A percentile compares a stretch with the other conserved stretches of the same genome.
These are phyloP conservation scores for Solanum dulcamara DNA, from an alignment of 257 asterid genomes.

Conservation along the genomic window DNA sequence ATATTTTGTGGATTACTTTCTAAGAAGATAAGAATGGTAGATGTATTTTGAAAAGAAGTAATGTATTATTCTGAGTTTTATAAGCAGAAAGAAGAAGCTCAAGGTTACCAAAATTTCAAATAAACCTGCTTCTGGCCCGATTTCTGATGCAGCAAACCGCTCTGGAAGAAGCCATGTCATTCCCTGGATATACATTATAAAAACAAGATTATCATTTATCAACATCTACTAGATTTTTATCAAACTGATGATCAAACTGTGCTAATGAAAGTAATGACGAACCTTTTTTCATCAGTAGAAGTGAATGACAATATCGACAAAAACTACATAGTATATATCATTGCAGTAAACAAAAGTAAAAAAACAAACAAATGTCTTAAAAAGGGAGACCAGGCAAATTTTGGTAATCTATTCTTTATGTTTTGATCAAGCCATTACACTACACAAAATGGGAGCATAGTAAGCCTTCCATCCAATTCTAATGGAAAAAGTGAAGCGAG, in stretches of 20 bases:
- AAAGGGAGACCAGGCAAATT: not conserved
- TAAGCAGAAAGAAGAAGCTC: slow-evolving; percentile 51
- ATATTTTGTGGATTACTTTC: not conserved
- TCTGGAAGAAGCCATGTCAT: slow-evolving; percentile 98
- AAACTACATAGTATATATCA: not conserved
- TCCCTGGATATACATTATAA: slow-evolving; percentile 45
- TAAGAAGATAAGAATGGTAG: not conserved
- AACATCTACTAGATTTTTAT: not conserved
- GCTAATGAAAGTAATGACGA: not conserved
- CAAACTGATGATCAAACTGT: not conserved
- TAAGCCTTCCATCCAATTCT: not conserved
- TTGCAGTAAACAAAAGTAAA: not conserved
- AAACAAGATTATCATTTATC: not conserved
- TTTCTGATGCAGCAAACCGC: slow-evolving; percentile 92
- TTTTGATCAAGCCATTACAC: not conserved
- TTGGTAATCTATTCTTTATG: not conserved
- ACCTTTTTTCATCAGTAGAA: not conserved
- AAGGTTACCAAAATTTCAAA: slow-evolving; percentile 89
- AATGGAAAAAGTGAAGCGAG: not conserved
- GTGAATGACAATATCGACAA: not conserved
- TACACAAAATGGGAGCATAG: not conserved
- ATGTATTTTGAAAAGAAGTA: not conserved
- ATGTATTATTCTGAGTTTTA: not conserved
- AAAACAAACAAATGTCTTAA: not conserved
- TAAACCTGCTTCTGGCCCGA: slow-evolving; percentile 98